Evolutionary conservation across 805 yeast genomes (phyloP), one percentile per base, ranked within the genome.

Genomic region (Martiniozyma abietophila): DNA sequence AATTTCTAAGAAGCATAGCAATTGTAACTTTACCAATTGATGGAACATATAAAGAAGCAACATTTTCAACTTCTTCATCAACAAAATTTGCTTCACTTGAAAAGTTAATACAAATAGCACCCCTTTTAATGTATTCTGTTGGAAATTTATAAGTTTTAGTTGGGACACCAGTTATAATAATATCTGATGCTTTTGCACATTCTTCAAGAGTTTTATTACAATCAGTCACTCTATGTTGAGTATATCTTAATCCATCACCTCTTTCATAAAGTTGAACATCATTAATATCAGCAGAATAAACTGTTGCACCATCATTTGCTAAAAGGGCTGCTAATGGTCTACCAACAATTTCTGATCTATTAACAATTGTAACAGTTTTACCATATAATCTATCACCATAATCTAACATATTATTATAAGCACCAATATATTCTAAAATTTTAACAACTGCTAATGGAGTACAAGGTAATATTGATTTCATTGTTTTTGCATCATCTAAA

Each of bases 271-370:
- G 76, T 58, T 92, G 97, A 43, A 86, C 76, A 47, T 85, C 82
- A 49, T 80, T 76, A 32, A 92, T 61, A 53, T 92, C 97, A 3
- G 77, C 89, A 1, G 97, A 88, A 56, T 81, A 92, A 2, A 92
- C 97, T 1, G 79, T 80, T 16, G 98, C 98, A 42, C 98, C 98
- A 53, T 92, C 98, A 51, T 92, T 92, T 14, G 98, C 97, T 43
- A 92, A 64, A 24, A 92, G 59, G 0, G 98, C 97, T 22, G 97
- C 97, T 40, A 92, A 64, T 1, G 98, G 98, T 47, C 98, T 74
- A 9, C 98, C 98, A 16, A 92, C 98, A 50, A 92, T 89, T 59
- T 92, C 98, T 9, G 95, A 82, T 51, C 98, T 69, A 61, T 92
- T 92, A 34, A 92, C 88, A 29, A 92, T 77, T 31, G 94, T 77